phyloP scores from a whole-genome alignment of 441 rosid species.

The Daphne laureola region DNA sequence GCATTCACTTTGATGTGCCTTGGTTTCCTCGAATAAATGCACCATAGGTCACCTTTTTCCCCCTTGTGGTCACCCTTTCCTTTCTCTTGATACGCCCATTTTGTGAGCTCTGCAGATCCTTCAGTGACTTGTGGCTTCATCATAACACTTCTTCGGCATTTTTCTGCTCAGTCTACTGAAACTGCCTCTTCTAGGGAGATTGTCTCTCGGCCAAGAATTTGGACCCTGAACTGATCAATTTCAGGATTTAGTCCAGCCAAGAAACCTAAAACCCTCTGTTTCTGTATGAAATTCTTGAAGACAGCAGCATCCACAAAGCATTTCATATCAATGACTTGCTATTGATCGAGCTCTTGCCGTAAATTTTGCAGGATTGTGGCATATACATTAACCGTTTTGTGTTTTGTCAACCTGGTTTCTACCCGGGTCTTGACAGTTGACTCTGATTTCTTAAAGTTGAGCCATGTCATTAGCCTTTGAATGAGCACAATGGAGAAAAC shows the following conservation, averaged over 20 bases:
- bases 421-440: background rate
- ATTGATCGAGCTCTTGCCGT: background rate
- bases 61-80: too few species aligned
- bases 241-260: constrained; percentile 1
- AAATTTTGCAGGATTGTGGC: background rate
- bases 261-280: background rate
- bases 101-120: too few species aligned
- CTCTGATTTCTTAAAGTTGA: background rate
- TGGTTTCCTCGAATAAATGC: background rate
- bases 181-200: background rate
- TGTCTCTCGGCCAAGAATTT: background rate
- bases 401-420: background rate
- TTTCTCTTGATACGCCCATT: too few species aligned
- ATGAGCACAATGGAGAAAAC: background rate
- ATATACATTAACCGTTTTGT: background rate
- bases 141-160: too few species aligned
- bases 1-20: background rate
- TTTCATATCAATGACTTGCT: background rate
- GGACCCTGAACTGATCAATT: background rate
- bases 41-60: too few species aligned
- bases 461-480: background rate
- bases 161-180: background rate
- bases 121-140: too few species aligned
- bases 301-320: background rate
- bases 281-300: background rate